Conservation (phyloP, 1,139 yeast species). For the Spathaspora sp. region DNA sequence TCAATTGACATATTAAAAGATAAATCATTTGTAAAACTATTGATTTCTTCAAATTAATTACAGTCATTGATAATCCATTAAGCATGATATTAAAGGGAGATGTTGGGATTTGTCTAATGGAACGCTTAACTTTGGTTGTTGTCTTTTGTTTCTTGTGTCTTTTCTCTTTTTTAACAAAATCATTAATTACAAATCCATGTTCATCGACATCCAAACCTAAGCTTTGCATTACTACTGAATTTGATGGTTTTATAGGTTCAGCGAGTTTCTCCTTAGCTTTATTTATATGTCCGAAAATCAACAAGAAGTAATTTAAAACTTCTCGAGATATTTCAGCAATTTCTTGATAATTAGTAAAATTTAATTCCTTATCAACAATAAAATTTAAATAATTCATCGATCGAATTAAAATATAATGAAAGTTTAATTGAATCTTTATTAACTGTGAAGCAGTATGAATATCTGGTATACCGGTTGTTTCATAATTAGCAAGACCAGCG, state of each 20-base stretch:
- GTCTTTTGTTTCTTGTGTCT: slow-evolving; percentile 10
- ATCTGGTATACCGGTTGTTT: slow-evolving; percentile 39
- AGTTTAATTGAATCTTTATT: slow-evolving; percentile 45
- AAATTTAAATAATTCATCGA: slow-evolving; percentile 48
- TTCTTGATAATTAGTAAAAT: slow-evolving; percentile 34
- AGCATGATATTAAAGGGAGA: slow-evolving; percentile 46
- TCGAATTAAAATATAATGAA: slow-evolving; percentile 44
- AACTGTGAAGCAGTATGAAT: slow-evolving; percentile 40
- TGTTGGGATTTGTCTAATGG: slow-evolving; percentile 30
- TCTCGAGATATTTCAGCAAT: slow-evolving; percentile 41
- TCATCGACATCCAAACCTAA: slow-evolving; percentile 41
- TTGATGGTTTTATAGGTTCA: slow-evolving; percentile 21
- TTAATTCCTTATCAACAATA: slow-evolving; percentile 46
- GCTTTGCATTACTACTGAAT: slow-evolving; percentile 30
- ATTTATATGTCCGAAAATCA: slow-evolving; percentile 38
- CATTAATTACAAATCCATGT: slow-evolving; percentile 50
- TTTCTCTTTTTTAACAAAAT: slow-evolving; percentile 42
- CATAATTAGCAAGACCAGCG: slow-evolving; percentile 32
- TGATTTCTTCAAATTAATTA: slow-evolving; percentile 46
- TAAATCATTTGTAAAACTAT: slow-evolving; percentile 47
- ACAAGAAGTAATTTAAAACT: slow-evolving; percentile 38
- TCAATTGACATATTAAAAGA: slow-evolving; percentile 40
- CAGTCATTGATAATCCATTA: slow-evolving; percentile 46
- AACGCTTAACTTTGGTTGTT: slow-evolving; percentile 11
- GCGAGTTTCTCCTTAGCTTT: slow-evolving; percentile 17